Conservation (phyloP, 495 filamentous ascomycete genomes). For the Neohortaea acidophila region DNA sequence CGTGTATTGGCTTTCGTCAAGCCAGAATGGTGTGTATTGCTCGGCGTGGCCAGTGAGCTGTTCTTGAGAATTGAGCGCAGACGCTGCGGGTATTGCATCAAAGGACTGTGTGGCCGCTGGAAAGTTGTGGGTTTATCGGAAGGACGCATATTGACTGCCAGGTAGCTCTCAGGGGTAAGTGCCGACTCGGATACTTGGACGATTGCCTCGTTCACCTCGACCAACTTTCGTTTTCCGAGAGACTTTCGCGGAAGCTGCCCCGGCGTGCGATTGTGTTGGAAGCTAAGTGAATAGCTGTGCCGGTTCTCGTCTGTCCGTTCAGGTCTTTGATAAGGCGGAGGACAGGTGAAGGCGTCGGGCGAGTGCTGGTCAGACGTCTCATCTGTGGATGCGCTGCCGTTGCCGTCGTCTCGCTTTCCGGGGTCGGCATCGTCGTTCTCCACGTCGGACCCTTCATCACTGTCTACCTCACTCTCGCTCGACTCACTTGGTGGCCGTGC, state of each 20-base stretch:
- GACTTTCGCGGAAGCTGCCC: not conserved
- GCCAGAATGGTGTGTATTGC: not conserved
- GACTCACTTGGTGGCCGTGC: not conserved
- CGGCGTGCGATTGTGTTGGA: not conserved
- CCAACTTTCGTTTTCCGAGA: not conserved
- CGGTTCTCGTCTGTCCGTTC: too few relatives aligned
- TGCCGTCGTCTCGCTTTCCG: not conserved
- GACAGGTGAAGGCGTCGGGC: too few relatives aligned
- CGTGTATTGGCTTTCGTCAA: slow-evolving; percentile 8
- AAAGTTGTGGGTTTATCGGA: too few relatives aligned
- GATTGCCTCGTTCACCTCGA: slow-evolving; percentile 3
- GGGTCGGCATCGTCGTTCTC: too few relatives aligned
- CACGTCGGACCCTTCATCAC: not conserved
- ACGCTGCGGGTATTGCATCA: not conserved
- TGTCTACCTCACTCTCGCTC: slow-evolving; percentile 6
- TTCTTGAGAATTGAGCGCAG: slow-evolving; percentile 15
- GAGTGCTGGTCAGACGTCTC: too few relatives aligned
- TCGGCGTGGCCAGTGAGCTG: not conserved
- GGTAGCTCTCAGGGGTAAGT: too few relatives aligned
- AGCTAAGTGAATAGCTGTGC: not conserved
- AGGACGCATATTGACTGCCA: too few relatives aligned
- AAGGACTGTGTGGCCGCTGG: too few relatives aligned
- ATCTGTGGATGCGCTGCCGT: too few relatives aligned
- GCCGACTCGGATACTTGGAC: not conserved
- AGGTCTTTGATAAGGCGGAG: too few relatives aligned